Evolutionary conservation across 1,284 basidiomycete species (phyloP), one percentile per base, ranked within the genome.

Genomic region (Cutaneotrichosporon daszewskae): DNA sequence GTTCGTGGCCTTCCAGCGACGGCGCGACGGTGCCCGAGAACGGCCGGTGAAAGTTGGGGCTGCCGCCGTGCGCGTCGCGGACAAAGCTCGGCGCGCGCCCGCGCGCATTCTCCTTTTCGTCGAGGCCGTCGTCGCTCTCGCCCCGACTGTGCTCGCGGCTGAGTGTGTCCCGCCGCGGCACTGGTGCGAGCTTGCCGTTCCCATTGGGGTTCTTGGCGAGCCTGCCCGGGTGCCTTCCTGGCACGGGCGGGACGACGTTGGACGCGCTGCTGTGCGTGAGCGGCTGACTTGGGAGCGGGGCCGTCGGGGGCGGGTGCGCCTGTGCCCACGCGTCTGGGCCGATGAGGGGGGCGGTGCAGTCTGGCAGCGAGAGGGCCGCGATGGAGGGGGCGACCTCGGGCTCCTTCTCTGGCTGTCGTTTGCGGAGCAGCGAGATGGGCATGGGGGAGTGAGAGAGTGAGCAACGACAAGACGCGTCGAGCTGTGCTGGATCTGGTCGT

Each of bases 341-440:
- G 28, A 66, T 52, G 16, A 68, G 57, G 12, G 64, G 63, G 11
- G 52, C 52, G 7, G 60, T 57, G 13, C 62, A 43, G 40, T 65
- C 62, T 5, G 66, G 66, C 28, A 66, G 45, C 4, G 62, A 61
- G 17, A 68, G 51, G 2, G 60, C 57, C 45, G 34, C 64, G 48
- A 49, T 49, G 16, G 38, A 33, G 13, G 49, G 51, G 11, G 40
- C 35, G 6, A 42, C 34, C 28, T 35, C 40, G 23, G 35, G 40
- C 32, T 28, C 33, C 26, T 43, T 40, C 16, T 32, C 39, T 2
- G 40, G 37, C 19, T 35, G 48, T 22, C 27, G 22, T n/a, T 43
- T 44, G 27, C 52, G 45, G 27, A 49, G 45, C 25, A 49, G 39
- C 33, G 37, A 45, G 32, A 49, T 49, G 20, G 52, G 47, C 52